These are phyloP conservation scores for Thuidium tamariscinum DNA, from an alignment of 225 moss, liverwort and hornwort species.

Conservation along the genomic window DNA sequence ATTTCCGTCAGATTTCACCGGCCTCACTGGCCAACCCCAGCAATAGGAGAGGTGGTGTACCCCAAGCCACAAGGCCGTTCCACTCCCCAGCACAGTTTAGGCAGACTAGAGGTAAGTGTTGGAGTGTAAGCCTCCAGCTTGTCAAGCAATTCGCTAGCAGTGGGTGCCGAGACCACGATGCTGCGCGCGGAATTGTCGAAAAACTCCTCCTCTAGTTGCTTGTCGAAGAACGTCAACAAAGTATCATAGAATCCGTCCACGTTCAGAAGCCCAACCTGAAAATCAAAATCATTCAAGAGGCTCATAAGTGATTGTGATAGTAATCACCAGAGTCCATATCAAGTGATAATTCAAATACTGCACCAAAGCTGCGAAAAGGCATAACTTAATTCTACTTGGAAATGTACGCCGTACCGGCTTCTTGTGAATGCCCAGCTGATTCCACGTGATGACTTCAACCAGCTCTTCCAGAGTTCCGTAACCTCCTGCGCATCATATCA, in stretches of 20 bases:
- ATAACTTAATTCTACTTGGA: not conserved
- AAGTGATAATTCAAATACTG: too few species aligned
- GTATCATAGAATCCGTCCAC: conserved; percentile 90
- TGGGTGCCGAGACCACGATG: conserved; percentile 80
- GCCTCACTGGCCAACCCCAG: conserved; percentile 21
- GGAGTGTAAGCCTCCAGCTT: conserved; percentile 53
- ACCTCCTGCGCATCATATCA: conserved; percentile 29
- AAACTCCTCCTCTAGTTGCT: conserved; percentile 80
- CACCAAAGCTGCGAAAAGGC: not conserved
- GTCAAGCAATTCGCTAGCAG: conserved; percentile 73
- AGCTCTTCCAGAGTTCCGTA: conserved; percentile 91
- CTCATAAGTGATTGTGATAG: not conserved
- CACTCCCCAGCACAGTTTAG: conserved; percentile 38
- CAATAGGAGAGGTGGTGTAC: conserved; percentile 6
- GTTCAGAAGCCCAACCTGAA: conserved; percentile 78
- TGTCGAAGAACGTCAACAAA: conserved; percentile 68
- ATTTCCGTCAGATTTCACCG: not conserved
- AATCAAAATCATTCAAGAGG: not conserved
- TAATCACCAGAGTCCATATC: too few species aligned
- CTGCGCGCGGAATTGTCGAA: conserved; percentile 57
- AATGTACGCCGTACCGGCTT: conserved; percentile 46
- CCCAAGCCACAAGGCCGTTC: conserved; percentile 11
- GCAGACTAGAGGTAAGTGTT: not conserved
- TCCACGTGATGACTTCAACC: conserved; percentile 93
- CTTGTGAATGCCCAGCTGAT: conserved; percentile 83